Evolutionary conservation across 768 basidiomycete species (phyloP).

Genomic region (Sporobolomyces roseus): DNA sequence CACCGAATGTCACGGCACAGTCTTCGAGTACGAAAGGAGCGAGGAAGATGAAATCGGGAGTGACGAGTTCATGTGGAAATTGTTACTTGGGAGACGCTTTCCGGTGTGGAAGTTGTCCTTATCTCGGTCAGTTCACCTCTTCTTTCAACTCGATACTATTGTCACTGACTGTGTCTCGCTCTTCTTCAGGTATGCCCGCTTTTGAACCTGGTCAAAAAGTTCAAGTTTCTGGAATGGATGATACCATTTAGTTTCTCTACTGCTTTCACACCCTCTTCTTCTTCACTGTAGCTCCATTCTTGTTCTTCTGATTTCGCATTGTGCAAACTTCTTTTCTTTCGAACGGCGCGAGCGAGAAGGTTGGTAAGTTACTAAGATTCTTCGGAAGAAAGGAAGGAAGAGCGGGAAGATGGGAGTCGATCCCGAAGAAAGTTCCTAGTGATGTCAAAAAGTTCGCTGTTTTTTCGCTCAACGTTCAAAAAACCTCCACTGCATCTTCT

Average conservation of each 20-base stretch:
- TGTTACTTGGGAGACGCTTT: slow-evolving; percentile 99
- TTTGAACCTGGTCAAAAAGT: slow-evolving; percentile 99
- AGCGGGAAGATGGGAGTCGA: too few species aligned
- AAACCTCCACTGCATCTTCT: slow-evolving; percentile 53
- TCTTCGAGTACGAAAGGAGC: slow-evolving; percentile 46
- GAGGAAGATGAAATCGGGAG: slow-evolving; percentile 49
- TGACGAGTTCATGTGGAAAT: slow-evolving; percentile 93
- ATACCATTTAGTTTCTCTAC: slow-evolving; percentile 12
- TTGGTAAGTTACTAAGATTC: too few species aligned
- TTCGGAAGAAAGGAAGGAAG: too few species aligned
- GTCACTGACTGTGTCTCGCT: neutral
- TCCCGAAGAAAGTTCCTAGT: too few species aligned
- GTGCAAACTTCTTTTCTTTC: neutral
- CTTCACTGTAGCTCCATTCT: slow-evolving; percentile 54
- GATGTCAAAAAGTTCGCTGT: too few species aligned
- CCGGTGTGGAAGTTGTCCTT: slow-evolving; percentile 91
- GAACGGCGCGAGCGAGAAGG: neutral
- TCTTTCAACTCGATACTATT: neutral
- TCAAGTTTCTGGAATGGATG: slow-evolving; percentile 51
- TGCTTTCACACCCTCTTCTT: neutral
- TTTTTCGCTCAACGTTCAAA: neutral
- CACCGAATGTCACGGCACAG: slow-evolving; percentile 46
- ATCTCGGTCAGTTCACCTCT: slow-evolving; percentile 66
- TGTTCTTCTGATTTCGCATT: neutral
- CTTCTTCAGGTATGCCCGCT: slow-evolving; percentile 74